Percentiles rank a stretch among this genome's conserved stretches.
Conservation (phyloP, 805 yeast genomes). For the Candida patagonica region DNA sequence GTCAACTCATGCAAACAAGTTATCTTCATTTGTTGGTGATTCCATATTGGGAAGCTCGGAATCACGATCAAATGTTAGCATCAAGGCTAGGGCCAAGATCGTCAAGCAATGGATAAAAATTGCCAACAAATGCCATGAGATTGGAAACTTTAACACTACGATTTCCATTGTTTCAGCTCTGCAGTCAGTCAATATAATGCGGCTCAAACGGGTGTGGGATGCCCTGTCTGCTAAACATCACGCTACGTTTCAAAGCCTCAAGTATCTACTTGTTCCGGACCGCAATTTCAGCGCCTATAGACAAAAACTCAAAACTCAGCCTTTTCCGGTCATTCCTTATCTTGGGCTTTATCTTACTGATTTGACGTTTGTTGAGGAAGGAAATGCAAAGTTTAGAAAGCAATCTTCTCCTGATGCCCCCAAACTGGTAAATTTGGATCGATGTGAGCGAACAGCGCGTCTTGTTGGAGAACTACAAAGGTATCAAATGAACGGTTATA, state of each 20-base stretch:
- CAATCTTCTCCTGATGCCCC: slow-evolving; percentile 6
- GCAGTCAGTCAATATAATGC: slow-evolving; percentile 27
- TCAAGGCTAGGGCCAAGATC: slow-evolving; percentile 25
- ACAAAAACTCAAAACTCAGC: slow-evolving; percentile 18
- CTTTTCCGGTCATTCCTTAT: slow-evolving; percentile 28
- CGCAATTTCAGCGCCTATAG: slow-evolving; percentile 29
- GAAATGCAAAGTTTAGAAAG: slow-evolving; percentile 22
- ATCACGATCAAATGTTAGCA: slow-evolving; percentile 14
- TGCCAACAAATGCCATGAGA: slow-evolving; percentile 25
- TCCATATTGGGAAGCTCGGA: slow-evolving; percentile 21
- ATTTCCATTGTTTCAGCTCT: slow-evolving; percentile 27
- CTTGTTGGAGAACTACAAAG: slow-evolving; percentile 27
- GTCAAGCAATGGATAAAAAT: slow-evolving; percentile 30
- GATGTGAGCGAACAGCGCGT: slow-evolving; percentile 23
- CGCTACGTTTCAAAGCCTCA: slow-evolving; percentile 19
- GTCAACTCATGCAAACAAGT: slow-evolving; percentile 25
- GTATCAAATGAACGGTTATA: slow-evolving; percentile 21
- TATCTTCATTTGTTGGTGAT: slow-evolving; percentile 30
- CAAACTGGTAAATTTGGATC: slow-evolving; percentile 27
- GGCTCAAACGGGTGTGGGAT: slow-evolving; percentile 29
- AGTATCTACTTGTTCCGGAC: slow-evolving; percentile 25
- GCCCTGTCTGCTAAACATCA: slow-evolving; percentile 21
- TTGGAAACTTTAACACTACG: slow-evolving; percentile 27
- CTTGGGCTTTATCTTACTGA: slow-evolving; percentile 29
- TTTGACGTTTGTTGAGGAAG: slow-evolving; percentile 29